Evolutionary conservation across 2,329 filamentous ascomycete species (phyloP).

Genomic region (Sordariomycetes sp.): DNA sequence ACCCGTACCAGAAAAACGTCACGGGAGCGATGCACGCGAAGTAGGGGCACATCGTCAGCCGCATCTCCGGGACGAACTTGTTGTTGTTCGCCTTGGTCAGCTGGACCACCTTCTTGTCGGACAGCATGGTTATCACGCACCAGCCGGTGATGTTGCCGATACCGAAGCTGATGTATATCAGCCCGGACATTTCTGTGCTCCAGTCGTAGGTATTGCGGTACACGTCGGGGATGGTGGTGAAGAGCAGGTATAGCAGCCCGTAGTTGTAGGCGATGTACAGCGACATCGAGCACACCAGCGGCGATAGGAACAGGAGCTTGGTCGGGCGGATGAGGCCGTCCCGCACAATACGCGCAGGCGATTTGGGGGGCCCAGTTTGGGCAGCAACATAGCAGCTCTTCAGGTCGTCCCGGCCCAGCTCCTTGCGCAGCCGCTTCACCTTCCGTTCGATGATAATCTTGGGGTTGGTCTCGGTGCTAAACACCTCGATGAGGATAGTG

Average conservation of each 20-base stretch:
- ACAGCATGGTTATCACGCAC: conserved; percentile 23
- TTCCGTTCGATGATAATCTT: conserved; percentile 32
- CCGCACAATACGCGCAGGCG: no score
- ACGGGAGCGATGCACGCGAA: conserved; percentile 39
- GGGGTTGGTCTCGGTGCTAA: conserved; percentile 31
- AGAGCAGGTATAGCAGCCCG: conserved; percentile 37
- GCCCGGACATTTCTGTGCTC: conserved; percentile 22
- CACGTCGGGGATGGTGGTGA: conserved; percentile 35
- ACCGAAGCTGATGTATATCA: conserved; percentile 37
- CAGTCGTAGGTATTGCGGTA: conserved; percentile 29
- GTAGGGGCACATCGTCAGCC: conserved; percentile 37
- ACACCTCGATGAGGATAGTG: conserved; percentile 18
- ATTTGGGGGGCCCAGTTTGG: no score
- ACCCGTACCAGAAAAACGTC: conserved; percentile 49
- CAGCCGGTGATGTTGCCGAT: conserved; percentile 32
- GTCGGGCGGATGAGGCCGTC: conserved; percentile 32
- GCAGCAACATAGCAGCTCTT: no score
- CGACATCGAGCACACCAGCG: conserved; percentile 29
- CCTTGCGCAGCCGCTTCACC: conserved; percentile 27
- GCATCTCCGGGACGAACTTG: conserved; percentile 29
- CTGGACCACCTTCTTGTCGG: conserved; percentile 27
- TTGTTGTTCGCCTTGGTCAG: neutral
- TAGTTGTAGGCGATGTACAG: conserved; percentile 33
- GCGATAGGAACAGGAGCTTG: conserved; percentile 33
- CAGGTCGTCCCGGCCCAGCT: conserved; percentile 33